phyloP scores from a whole-genome alignment of 192 early-diverging fungal species.

The Phlyctochytrium bullatum region DNA sequence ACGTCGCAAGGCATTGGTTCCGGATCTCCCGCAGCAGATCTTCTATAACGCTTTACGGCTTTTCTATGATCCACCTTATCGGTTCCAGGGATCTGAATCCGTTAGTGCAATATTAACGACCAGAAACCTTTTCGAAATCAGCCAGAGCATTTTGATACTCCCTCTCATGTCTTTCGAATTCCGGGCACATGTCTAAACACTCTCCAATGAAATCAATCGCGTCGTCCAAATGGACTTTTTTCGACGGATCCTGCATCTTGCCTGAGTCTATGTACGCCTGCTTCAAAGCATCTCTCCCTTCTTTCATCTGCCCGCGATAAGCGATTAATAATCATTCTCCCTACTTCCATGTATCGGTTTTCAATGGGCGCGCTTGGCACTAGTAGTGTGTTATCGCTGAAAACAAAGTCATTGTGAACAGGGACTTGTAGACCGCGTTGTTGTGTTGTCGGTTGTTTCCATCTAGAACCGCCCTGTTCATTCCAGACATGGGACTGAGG shows the following conservation, averaged over 20 bases:
- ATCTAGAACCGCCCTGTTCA: too few species aligned
- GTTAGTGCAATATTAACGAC: background rate
- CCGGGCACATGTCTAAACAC: conserved; percentile 86
- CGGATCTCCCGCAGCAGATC: conserved; percentile 82
- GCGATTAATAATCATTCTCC: background rate
- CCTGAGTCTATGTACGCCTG: conserved; percentile 61
- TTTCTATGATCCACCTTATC: conserved; percentile 57
- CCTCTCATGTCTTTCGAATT: conserved; percentile 82
- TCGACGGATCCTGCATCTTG: conserved; percentile 59
- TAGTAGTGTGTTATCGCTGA: too few species aligned
- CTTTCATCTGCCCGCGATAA: background rate
- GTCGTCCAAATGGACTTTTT: conserved; percentile 55
- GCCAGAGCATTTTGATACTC: conserved; percentile 73
- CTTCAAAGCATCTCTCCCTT: conserved; percentile 57
- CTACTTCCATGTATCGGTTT: too few species aligned
- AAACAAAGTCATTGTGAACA: too few species aligned
- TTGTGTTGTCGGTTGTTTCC: too few species aligned
- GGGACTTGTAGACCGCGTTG: too few species aligned
- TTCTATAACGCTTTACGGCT: conserved; percentile 80
- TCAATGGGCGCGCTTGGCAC: too few species aligned
- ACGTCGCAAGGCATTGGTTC: conserved; percentile 87
- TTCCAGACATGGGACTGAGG: too few species aligned
- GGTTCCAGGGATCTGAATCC: conserved; percentile 50
- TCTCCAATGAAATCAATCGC: conserved; percentile 73
- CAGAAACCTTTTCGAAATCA: conserved; percentile 68